Percentiles rank a stretch among this genome's conserved stretches.
phyloP scores from a whole-genome alignment of 352 stramenopile genomes.

The Phytophthora citricola region DNA sequence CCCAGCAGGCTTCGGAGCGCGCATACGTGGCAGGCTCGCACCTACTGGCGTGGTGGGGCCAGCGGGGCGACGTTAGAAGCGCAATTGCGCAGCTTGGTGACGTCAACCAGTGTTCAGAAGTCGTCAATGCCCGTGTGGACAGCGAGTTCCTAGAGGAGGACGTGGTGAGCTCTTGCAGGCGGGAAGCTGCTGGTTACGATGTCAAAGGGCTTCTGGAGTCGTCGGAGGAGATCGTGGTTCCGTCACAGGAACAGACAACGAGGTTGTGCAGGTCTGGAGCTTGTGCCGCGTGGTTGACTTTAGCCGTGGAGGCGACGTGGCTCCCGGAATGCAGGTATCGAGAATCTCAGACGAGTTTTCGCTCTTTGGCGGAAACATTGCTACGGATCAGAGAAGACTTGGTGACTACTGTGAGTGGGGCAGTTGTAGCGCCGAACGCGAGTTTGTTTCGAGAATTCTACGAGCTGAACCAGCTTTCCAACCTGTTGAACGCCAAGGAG shows the following conservation, averaged over 20 bases:
- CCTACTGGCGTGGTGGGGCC: slow-evolving; percentile 21
- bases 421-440: slow-evolving; percentile 26
- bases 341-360: slow-evolving; percentile 34
- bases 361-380: slow-evolving; percentile 42
- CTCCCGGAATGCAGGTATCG: slow-evolving; percentile 44
- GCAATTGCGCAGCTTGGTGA: slow-evolving; percentile 25
- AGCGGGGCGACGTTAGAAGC: slow-evolving; percentile 21
- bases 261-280: slow-evolving; percentile 33
- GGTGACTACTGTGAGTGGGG: neutral
- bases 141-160: slow-evolving; percentile 28
- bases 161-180: slow-evolving; percentile 20
- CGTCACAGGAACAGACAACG: slow-evolving; percentile 27
- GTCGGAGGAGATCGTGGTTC: slow-evolving; percentile 12
- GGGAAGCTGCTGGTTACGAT: slow-evolving; percentile 24
- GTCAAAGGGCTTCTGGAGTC: slow-evolving; percentile 20
- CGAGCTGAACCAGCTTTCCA: slow-evolving; percentile 30
- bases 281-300: slow-evolving; percentile 32
- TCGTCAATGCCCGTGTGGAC: slow-evolving; percentile 33
- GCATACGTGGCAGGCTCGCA: slow-evolving; percentile 27
- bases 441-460: slow-evolving; percentile 39
- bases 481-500: slow-evolving; percentile 23
- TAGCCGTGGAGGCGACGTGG: slow-evolving; percentile 20
- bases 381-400: slow-evolving; percentile 38
- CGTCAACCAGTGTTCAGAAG: slow-evolving; percentile 38
- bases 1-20: neutral